Conservation (phyloP, 2,329 filamentous ascomycete species). For the Nemania sp. region DNA sequence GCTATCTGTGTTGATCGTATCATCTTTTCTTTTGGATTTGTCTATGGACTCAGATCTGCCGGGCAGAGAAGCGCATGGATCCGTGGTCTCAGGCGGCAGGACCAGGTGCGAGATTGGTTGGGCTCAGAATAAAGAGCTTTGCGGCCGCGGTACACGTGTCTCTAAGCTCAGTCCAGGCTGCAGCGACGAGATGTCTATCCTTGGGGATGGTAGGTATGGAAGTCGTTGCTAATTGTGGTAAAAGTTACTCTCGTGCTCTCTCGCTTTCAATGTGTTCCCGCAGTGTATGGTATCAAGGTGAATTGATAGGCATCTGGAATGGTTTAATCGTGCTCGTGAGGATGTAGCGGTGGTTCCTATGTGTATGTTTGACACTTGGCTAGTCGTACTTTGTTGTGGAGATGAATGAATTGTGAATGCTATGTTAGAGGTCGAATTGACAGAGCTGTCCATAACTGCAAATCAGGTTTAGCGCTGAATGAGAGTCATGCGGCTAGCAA, state of each 20-base stretch:
- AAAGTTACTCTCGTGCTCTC: not conserved
- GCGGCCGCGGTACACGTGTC: constrained; percentile 29
- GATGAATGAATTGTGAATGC: not conserved
- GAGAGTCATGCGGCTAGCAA: not conserved
- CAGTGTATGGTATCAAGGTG: not conserved
- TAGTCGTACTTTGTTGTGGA: constrained; percentile 11
- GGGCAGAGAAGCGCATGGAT: not conserved
- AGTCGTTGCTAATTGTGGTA: constrained; percentile 2
- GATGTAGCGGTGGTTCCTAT: no score
- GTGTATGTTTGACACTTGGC: no score
- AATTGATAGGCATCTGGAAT: no score
- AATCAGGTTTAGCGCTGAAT: not conserved
- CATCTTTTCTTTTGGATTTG: constrained; percentile 53
- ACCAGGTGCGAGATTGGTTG: not conserved
- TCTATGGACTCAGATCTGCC: constrained; percentile 7
- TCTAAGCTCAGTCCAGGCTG: constrained; percentile 19
- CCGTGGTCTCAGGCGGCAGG: not conserved
- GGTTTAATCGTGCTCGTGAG: no score
- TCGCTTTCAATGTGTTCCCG: no score
- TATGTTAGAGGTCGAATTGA: not conserved
- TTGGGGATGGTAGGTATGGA: not conserved
- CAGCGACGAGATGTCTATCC: constrained; percentile 5
- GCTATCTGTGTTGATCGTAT: constrained; percentile 94
- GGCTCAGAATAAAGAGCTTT: constrained; percentile 6
- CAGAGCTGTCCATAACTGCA: constrained; percentile 7